phyloP scores from a whole-genome alignment of 345 rosid species.

The Odontarrhena argentea region DNA sequence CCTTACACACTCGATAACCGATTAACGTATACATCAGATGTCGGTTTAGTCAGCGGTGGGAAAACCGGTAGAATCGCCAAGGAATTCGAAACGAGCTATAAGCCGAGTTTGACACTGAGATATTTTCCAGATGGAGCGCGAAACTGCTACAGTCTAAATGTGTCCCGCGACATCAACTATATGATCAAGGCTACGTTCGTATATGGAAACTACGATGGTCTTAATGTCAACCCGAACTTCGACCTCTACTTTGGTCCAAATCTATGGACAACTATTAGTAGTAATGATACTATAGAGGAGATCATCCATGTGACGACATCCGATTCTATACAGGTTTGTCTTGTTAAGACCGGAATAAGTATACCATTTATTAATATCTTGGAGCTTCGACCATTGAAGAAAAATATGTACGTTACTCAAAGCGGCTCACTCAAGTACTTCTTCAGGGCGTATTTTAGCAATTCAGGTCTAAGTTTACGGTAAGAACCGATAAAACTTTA shows the following conservation, averaged over 20 bases:
- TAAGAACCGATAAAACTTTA: neutral
- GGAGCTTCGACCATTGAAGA: conserved; percentile 39
- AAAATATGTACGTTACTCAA: conserved; percentile 29
- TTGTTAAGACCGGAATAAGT: conserved; percentile 36
- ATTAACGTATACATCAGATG: conserved; percentile 35
- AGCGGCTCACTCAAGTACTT: conserved; percentile 32
- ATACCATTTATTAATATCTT: conserved; percentile 36
- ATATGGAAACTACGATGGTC: conserved; percentile 43
- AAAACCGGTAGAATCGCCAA: conserved; percentile 30
- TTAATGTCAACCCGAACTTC: conserved; percentile 13
- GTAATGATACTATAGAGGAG: conserved; percentile 23
- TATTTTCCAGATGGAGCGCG: conserved; percentile 36
- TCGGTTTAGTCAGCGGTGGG: conserved; percentile 19
- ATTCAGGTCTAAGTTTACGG: conserved; percentile 16
- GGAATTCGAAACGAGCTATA: conserved; percentile 12
- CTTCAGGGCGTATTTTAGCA: conserved; percentile 26
- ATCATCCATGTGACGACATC: conserved; percentile 33
- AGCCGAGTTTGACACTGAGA: conserved; percentile 19
- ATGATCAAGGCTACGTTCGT: conserved; percentile 33
- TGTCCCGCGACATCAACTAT: conserved; percentile 35
- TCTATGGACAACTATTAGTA: conserved; percentile 32
- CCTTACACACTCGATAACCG: conserved; percentile 28
- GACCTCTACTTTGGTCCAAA: conserved; percentile 41
- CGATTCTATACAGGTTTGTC: conserved; percentile 32
- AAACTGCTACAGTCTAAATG: conserved; percentile 40